Evolutionary conservation across 306 rosid species (phyloP).

Genomic region (Castanea crenata): DNA sequence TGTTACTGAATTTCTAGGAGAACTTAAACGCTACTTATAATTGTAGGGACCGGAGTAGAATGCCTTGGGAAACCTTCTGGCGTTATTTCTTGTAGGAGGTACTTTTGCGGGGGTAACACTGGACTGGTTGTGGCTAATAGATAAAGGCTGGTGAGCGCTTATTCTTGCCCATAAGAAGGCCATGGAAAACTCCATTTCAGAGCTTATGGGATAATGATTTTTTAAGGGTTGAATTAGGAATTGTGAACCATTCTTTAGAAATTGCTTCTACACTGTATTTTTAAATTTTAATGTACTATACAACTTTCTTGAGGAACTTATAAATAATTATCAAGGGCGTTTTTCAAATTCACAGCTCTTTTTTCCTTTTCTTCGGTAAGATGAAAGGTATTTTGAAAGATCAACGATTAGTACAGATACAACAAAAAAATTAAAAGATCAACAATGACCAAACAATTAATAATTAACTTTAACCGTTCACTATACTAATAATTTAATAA

Average conservation of each 20-base stretch:
- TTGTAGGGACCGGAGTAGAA: conserved; percentile 93
- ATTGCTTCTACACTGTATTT: not conserved
- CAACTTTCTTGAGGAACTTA: not conserved
- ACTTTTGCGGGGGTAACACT: conserved; percentile 77
- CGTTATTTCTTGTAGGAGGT: conserved; percentile 68
- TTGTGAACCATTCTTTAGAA: not conserved
- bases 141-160: conserved; percentile 69
- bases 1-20: not conserved
- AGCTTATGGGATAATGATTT: not conserved
- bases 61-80: conserved; percentile 86
- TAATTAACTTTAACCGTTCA: no score
- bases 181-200: not conserved
- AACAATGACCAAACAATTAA: not conserved
- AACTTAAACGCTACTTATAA: not conserved
- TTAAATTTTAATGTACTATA: not conserved
- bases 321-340: not conserved
- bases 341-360: not conserved
- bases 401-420: not conserved
- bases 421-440: not conserved
- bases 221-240: not conserved
- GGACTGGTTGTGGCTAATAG: conserved; percentile 95
- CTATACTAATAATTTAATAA: no score
- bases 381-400: not conserved
- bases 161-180: not conserved
- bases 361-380: not conserved